Evolutionary conservation across 129 eudicot genomes (phyloP), one percentile per base, ranked within the genome.

Genomic region (Lactuca sativa): DNA sequence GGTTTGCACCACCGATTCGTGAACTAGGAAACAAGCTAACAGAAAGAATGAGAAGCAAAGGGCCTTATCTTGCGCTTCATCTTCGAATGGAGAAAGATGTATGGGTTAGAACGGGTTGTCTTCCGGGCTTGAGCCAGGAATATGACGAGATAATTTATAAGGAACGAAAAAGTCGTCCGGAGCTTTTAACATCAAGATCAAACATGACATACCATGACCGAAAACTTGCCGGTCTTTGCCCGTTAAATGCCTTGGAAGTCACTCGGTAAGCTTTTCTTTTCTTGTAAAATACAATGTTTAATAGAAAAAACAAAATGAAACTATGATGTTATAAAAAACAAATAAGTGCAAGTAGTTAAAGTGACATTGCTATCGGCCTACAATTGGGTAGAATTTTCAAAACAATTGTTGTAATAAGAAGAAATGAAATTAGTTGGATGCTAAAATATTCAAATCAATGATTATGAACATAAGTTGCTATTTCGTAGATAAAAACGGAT

Each of bases 91-190:
- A 92, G 81, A 89, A 85, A 78, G 99, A 95, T 74, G 99, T 95
- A 7, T 95, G 99, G 99, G 95, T 95, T 25, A 87, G 99, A 71
- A 95, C 99, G 7, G 99, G 99, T 34, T 95, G 99, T 76, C 96
- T 88, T 83, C 99, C 99, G 16, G 98, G 98, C 44, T 76, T 89
- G 48, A 89, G 76, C 76, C 82, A 37, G 33, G 77, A 85, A 64
- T 84, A 79, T 53, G 92, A 92, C 17, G 86, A 89, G 47, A 82
- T 89, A 9, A 85, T 92, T 54, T 71, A 66, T 51, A 85, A 84
- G 36, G 98, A 92, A 74, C 74, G 98, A 74, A 79, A 81, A 80
- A 70, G 65, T 11, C 84, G 82, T 0, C 98, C 98, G 3, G 82
- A 86, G 85, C 95, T 92, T 51, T 82, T 92, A 74, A 92, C 99